phyloP scores from a whole-genome alignment of 768 basidiomycete species.

The Postia placenta region DNA sequence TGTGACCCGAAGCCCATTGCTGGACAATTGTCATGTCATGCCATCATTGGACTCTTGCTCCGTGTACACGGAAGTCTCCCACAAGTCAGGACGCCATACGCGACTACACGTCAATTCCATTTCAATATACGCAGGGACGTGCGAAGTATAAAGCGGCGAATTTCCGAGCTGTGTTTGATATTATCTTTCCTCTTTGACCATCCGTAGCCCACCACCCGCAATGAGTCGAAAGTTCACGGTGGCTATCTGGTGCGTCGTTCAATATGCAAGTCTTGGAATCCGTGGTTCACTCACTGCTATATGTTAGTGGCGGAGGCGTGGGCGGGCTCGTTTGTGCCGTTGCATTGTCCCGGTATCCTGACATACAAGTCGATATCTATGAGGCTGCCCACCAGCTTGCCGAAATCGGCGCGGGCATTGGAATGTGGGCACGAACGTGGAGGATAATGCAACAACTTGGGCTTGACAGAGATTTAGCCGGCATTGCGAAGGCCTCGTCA shows the following conservation, averaged over 20 bases:
- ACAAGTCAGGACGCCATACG: too few relatives aligned
- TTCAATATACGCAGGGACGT: too few relatives aligned
- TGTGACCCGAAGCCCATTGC: too few relatives aligned
- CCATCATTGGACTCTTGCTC: too few relatives aligned
- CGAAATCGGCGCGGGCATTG: constrained; percentile 28
- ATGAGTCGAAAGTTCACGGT: constrained; percentile 36
- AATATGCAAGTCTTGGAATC: not conserved
- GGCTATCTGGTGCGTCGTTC: constrained; percentile 44
- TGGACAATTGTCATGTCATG: too few relatives aligned
- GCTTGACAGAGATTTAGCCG: constrained; percentile 20
- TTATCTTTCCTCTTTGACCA: not conserved
- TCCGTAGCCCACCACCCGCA: constrained; percentile 10
- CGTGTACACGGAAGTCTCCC: too few relatives aligned
- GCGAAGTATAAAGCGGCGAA: too few relatives aligned
- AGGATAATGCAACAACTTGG: constrained; percentile 20
- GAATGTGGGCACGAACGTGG: constrained; percentile 31
- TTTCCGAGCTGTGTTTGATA: too few relatives aligned
- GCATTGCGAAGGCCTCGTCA: constrained; percentile 19
- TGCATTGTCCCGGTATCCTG: constrained; percentile 19
- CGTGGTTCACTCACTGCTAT: not conserved
- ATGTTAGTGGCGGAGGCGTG: constrained; percentile 23
- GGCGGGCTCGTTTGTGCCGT: constrained; percentile 24
- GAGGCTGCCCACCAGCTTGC: constrained; percentile 24
- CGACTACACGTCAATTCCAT: too few relatives aligned
- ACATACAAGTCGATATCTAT: constrained; percentile 28